A percentile compares a stretch with the other conserved stretches of the same genome.
phyloP scores from a whole-genome alignment of 805 yeast genomes.

The Wickerhamiella allomyrinae region DNA sequence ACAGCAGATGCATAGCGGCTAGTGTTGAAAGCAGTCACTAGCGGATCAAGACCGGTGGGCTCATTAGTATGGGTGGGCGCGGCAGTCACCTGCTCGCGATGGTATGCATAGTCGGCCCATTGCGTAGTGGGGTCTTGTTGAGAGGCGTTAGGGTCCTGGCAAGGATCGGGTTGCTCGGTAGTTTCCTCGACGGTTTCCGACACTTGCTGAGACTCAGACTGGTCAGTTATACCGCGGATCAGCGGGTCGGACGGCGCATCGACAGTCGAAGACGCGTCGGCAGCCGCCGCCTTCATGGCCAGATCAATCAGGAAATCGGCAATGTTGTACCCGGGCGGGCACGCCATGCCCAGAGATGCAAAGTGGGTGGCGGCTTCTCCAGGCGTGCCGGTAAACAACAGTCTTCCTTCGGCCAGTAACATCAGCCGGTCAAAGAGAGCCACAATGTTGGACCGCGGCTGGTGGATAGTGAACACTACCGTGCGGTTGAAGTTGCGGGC shows the following conservation, averaged over 20 bases:
- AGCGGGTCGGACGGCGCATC: slow-evolving; percentile 2
- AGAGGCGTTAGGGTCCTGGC: slow-evolving; percentile 13
- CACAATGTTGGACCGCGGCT: slow-evolving; percentile 92
- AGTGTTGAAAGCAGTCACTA: slow-evolving; percentile 20
- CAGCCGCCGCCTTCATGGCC: slow-evolving; percentile 43
- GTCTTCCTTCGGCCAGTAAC: slow-evolving; percentile 67
- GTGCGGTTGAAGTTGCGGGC: slow-evolving; percentile 77
- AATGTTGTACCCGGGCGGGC: slow-evolving; percentile 83
- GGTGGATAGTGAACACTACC: slow-evolving; percentile 86
- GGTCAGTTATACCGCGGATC: background rate
- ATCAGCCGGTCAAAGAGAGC: slow-evolving; percentile 74
- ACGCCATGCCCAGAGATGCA: slow-evolving; percentile 54
- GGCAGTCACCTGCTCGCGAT: slow-evolving; percentile 12
- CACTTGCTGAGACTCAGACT: too few species aligned
- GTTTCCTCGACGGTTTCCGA: background rate
- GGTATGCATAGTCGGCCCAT: slow-evolving; percentile 18
- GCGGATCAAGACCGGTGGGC: slow-evolving; percentile 19
- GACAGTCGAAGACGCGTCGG: slow-evolving; percentile 3
- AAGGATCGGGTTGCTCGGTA: slow-evolving; percentile 3
- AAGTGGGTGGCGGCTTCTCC: slow-evolving; percentile 62
- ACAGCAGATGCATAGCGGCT: slow-evolving; percentile 18
- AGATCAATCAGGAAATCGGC: slow-evolving; percentile 90
- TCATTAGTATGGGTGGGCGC: slow-evolving; percentile 12
- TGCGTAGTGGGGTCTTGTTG: slow-evolving; percentile 13
- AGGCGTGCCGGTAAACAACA: slow-evolving; percentile 82